Evolutionary conservation across 129 eudicot species (phyloP), one percentile per base, ranked within the genome.

Genomic region (Saussurea involucrata): DNA sequence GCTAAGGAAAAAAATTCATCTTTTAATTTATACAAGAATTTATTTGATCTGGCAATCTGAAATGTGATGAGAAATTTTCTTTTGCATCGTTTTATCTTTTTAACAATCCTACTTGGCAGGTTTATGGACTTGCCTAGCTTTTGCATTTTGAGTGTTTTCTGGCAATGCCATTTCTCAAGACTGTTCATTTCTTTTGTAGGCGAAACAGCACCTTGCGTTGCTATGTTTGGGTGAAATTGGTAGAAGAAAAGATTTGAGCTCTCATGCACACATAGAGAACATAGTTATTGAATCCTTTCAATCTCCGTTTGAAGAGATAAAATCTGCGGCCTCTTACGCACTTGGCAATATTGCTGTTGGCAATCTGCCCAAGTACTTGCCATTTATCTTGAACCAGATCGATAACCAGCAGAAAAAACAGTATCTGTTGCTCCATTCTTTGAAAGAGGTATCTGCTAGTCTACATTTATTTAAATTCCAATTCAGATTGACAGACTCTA

Each of bases 341-440:
- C 97, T 95, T 36, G 99, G 99, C 37, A 95, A 95, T 73, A 92
- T 95, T 81, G 99, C 97, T 85, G 99, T 88, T 57, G 99, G 99
- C 10, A 95, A 95, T 84, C 83, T 95, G 11, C 85, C 96, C 9
- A 95, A 86, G 78, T 95, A 95, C 81, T 80, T 95, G 71, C 99
- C 99, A 12, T 95, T 95, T 78, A 95, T 95, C 55, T 78, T 95
- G 88, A 91, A 95, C 83, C 96, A 95, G 84, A 95, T 95, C 61
- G 99, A 95, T 82, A 90, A 95, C 73, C 99, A 95, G 91, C 99
- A 92, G 86, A 95, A 92, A 85, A 95, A 95, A 76, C 99, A 95
- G 66, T 95, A 95, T 81, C 77, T 95, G 46, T 76, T 95, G 37
- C 97, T 95, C 46, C 99, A 95, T 86, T 95, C 99, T 25, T 76